Evolutionary conservation across 2,329 filamentous ascomycete genomes (phyloP).

Genomic region (Annulohypoxylon truncatum): DNA sequence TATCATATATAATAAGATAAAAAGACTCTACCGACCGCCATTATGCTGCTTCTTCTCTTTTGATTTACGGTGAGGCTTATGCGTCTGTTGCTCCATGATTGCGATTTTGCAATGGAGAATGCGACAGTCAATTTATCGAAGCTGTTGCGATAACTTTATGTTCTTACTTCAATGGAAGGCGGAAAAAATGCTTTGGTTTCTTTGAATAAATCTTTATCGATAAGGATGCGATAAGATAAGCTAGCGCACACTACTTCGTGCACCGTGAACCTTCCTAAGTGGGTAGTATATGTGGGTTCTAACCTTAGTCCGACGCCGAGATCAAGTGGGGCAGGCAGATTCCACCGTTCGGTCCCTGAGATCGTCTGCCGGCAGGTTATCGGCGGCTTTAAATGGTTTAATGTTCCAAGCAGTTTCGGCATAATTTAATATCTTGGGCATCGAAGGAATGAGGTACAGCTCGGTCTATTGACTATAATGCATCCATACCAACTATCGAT

Average conservation of each 20-base stretch:
- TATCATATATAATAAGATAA: conserved; percentile 11
- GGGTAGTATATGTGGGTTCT: background rate
- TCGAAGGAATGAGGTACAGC: background rate
- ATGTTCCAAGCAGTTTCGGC: background rate
- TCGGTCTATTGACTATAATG: background rate
- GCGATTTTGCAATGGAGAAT: conserved; percentile 35
- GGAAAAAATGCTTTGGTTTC: conserved; percentile 25
- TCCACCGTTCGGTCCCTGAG: conserved; percentile 12
- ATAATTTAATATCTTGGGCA: background rate
- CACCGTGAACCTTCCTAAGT: background rate
- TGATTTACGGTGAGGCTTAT: conserved; percentile 84
- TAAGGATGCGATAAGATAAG: conserved; percentile 22
- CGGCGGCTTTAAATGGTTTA: conserved; percentile 21
- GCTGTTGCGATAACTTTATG: conserved; percentile 9
- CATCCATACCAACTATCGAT: background rate
- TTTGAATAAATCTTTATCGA: conserved; percentile 28
- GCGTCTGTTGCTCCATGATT: conserved; percentile 83
- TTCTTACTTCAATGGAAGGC: background rate
- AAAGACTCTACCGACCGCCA: conserved; percentile 60
- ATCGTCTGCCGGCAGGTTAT: conserved; percentile 31
- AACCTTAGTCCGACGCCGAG: background rate
- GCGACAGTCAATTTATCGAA: conserved; percentile 12
- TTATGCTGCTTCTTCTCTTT: conserved; percentile 88
- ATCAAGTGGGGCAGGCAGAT: conserved; percentile 1
- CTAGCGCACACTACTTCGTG: no score